These are phyloP conservation scores for Aspergillus thermomutatus DNA, from an alignment of 2,329 filamentous ascomycete genomes.

Conservation along the genomic window DNA sequence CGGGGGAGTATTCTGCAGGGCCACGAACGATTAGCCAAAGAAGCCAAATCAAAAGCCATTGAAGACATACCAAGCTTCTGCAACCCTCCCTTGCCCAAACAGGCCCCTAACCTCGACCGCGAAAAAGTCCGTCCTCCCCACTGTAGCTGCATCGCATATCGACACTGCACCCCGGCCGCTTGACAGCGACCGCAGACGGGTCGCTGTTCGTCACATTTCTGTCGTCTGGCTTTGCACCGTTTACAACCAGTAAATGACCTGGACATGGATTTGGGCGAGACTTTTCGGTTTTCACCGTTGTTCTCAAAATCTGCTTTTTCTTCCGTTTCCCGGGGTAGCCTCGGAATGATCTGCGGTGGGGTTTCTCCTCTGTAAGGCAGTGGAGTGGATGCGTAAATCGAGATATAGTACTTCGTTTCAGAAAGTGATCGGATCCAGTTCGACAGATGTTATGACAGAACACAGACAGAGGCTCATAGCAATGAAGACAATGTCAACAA, in stretches of 20 bases:
- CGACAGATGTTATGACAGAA: neutral
- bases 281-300: neutral
- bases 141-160: constrained; percentile 42
- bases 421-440: neutral
- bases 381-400: neutral
- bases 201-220: constrained; percentile 45
- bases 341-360: neutral
- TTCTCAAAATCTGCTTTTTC: neutral
- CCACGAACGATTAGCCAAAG: neutral
- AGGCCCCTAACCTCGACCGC: constrained; percentile 37
- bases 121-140: constrained; percentile 44
- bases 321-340: neutral
- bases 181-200: constrained; percentile 41
- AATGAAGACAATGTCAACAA: neutral
- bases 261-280: constrained; percentile 27
- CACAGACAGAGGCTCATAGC: neutral
- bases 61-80: constrained; percentile 30
- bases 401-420: neutral
- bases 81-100: constrained; percentile 33
- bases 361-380: neutral
- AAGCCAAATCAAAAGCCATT: neutral
- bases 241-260: constrained; percentile 44
- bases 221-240: constrained; percentile 43
- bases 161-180: constrained; percentile 35
- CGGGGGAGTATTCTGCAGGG: constrained; percentile 36